phyloP scores from a whole-genome alignment of 2,329 filamentous ascomycete species.

The Aureobasidium subglaciale region DNA sequence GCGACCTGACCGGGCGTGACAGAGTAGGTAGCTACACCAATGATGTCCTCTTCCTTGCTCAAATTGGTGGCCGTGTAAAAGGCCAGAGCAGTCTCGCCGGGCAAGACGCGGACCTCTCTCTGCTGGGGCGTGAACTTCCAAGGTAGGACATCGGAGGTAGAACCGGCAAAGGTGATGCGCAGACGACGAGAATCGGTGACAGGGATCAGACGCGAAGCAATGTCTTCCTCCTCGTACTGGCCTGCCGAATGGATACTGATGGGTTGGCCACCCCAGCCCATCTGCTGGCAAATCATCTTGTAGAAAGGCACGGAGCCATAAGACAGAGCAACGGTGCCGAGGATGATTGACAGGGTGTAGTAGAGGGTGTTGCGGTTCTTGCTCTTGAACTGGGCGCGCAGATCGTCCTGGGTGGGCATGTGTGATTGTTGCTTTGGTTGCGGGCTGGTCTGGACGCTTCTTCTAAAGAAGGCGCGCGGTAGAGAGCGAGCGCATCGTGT shows the following conservation, averaged over 20 bases:
- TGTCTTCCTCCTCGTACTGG: slow-evolving; percentile 44
- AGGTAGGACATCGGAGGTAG: slow-evolving; percentile 86
- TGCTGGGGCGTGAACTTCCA: slow-evolving; percentile 98
- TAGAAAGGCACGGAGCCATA: slow-evolving; percentile 83
- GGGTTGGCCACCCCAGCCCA: slow-evolving; percentile 88
- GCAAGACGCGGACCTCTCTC: slow-evolving; percentile 88
- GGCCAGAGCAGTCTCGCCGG: slow-evolving; percentile 91
- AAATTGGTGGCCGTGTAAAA: slow-evolving; percentile 97
- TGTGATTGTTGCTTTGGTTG: slow-evolving; percentile 24
- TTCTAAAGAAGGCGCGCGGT: slow-evolving; percentile 23
- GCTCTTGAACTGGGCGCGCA: slow-evolving; percentile 56
- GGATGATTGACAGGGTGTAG: slow-evolving; percentile 69
- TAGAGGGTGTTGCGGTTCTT: slow-evolving; percentile 64
- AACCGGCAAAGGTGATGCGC: slow-evolving; percentile 91
- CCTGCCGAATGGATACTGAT: slow-evolving; percentile 60
- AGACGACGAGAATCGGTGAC: slow-evolving; percentile 76
- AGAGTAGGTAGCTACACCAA: slow-evolving; percentile 95
- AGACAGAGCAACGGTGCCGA: slow-evolving; percentile 71
- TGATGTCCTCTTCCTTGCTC: slow-evolving; percentile 77
- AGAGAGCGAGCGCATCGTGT: slow-evolving; percentile 28
- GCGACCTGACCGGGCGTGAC: slow-evolving; percentile 94
- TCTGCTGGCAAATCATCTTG: slow-evolving; percentile 77
- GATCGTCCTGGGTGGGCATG: slow-evolving; percentile 55
- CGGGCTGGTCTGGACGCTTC: slow-evolving; percentile 27
- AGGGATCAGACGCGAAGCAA: slow-evolving; percentile 67